Base-by-base conservation (phyloP, 148 eudicot genomes). In the Agrostemma githago region DNA sequence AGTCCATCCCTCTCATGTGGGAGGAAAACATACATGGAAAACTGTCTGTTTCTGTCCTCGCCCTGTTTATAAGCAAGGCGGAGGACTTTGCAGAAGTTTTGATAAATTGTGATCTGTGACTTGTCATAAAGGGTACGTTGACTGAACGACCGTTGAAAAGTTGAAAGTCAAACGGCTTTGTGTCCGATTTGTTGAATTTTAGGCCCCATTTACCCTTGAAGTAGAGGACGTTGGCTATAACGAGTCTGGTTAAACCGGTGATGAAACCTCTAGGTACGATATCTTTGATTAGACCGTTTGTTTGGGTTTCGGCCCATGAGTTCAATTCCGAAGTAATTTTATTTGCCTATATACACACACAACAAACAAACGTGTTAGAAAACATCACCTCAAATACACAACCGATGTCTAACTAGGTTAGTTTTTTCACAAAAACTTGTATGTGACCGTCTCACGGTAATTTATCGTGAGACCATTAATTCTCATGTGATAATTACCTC, bases 141-240 rank as follows among this genome's bases (percentile, higher is more conserved):
- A 89, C 77, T 42, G 89, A 71, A 74, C 54, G 85, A 11, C 97
- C 97, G 61, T 83, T 64, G 9, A 86, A 84, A 61, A 93, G 92
- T 84, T 89, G 86, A 57, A 93, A 91, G 21, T 88, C 85, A 44
- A 79, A 62, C 14, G 89, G 89, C 73, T 87, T 84, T 37, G 97
- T 89, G 43, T 68, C 48, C 0, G 96, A 83, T 69, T 85, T 71
- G 39, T 89, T 89, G 58, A 91, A 94, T 74, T 91, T 84, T 20
- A 85, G 86, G 6, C 53, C 72, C 98, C 98, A 94, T 16, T 87
- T 83, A 62, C 98, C 98, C 70, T 94, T 94, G 72, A 88, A 94
- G 77, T 94, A 94, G 37, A 94, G 66, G 2, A 91, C 98, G 72
- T 91, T 94, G 17, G 98, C 88, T 77, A 91, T 86, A 68, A 94